Base-by-base conservation (phyloP, 163 green algal genomes). In the Prototheca wickerhamii region DNA sequence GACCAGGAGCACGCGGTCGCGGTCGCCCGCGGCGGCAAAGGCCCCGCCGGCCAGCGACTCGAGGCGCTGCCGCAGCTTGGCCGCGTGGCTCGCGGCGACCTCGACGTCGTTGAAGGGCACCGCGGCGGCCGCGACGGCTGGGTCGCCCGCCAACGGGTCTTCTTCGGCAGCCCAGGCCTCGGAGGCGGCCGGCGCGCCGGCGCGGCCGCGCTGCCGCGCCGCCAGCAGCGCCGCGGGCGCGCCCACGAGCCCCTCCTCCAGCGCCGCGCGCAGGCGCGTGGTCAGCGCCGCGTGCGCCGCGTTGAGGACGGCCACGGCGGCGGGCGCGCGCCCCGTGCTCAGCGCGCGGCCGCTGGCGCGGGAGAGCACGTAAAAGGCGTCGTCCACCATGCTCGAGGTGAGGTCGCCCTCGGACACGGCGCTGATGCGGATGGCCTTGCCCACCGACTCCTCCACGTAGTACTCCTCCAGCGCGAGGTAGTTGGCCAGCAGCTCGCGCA, bases 381-480 rank as follows among this genome's bases (percentile, higher is more conserved):
- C 91, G 69, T 98, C 91, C 63, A 98, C 91, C 76, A 95, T 86
- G 56, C 63, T 85, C 44, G 65, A 86, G 40, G 87, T 95, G 30
- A 93, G 65, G 18, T 69, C 63, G 28, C 82, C 89, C 2, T 74
- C 40, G 10, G 78, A 60, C 42, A 76, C 61, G 69, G 95, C 84
- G 62, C 95, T 84, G 26, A 97, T 95, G 34, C 66, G 46, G 33
- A 97, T 86, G 4, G 91, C 91, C 78, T 95, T 95, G 59, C 62
- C 66, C 33, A 91, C 78, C 40, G 83, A 96, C 61, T 91, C 83
- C 42, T 92, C 84, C 72, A 98, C 77, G 66, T 96, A 96, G 54
- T 86, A 89, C 70, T 97, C 90, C 79, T 98, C 91, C 70, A 98
- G 79, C 28, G 72, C 68, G 52, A 95, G 79, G 76, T 96, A 98